phyloP scores from a whole-genome alignment of 176 grass and related monocot species.

The Pontederia crassipes region DNA sequence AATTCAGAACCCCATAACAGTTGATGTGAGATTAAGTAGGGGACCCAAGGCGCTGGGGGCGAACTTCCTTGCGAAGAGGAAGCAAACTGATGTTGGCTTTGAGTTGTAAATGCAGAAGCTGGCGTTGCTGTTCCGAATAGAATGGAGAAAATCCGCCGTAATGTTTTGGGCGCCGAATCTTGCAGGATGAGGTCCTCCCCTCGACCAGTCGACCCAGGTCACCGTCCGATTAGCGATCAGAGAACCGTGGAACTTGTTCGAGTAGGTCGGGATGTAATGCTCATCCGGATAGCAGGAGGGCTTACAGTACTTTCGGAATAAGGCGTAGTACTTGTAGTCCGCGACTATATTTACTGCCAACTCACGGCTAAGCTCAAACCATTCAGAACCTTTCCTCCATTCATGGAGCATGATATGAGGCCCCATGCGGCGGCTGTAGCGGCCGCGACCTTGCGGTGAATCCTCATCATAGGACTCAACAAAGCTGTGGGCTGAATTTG shows the following conservation, averaged over 20 bases:
- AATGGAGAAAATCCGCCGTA: slow-evolving; percentile 30
- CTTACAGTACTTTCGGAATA: slow-evolving; percentile 48
- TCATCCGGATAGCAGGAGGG: slow-evolving; percentile 88
- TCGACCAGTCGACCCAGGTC: slow-evolving; percentile 64
- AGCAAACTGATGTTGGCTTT: slow-evolving; percentile 29
- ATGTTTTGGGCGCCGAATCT: slow-evolving; percentile 29
- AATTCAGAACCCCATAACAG: slow-evolving; percentile 45
- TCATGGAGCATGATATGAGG: slow-evolving; percentile 46
- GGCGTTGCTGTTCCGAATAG: slow-evolving; percentile 30
- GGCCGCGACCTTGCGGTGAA: slow-evolving; percentile 32
- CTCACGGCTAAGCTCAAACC: slow-evolving; percentile 54
- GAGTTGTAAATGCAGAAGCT: slow-evolving; percentile 50
- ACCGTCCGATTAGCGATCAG: slow-evolving; percentile 64
- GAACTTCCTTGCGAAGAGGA: slow-evolving; percentile 89
- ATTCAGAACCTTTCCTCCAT: slow-evolving; percentile 78
- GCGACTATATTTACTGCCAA: slow-evolving; percentile 36
- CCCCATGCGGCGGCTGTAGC: slow-evolving; percentile 72
- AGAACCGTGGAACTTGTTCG: slow-evolving; percentile 39
- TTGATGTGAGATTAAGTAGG: slow-evolving; percentile 50
- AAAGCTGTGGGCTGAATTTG: slow-evolving; percentile 61
- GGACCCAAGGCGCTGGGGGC: slow-evolving; percentile 37
- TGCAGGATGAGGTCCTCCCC: slow-evolving; percentile 45
- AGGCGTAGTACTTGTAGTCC: slow-evolving; percentile 39
- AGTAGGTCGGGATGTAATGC: slow-evolving; percentile 68
- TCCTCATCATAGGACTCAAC: slow-evolving; percentile 49